phyloP scores from a whole-genome alignment of 805 yeast genomes.

The Suhomyces pyralidae region DNA sequence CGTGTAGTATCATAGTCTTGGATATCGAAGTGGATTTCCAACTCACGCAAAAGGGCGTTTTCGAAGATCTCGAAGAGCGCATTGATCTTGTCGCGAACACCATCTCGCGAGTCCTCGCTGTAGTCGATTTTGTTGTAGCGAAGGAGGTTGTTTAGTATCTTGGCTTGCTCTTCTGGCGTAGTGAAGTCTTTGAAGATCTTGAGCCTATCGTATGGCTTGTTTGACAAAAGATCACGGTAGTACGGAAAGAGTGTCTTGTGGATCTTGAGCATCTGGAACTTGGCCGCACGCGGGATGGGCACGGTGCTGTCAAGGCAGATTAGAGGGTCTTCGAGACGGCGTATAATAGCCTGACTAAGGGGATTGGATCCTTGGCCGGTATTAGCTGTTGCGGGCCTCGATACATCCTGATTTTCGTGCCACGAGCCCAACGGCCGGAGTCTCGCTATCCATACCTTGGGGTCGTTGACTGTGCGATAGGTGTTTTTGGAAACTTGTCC shows the following conservation, averaged over 20 bases:
- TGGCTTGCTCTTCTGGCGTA: constrained; percentile 53
- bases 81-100: constrained; percentile 43
- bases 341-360: background rate
- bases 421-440: constrained; percentile 37
- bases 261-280: constrained; percentile 37
- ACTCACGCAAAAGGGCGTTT: constrained; percentile 64
- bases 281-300: constrained; percentile 30
- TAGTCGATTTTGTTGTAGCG: constrained; percentile 36
- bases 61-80: constrained; percentile 66
- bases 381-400: constrained; percentile 7
- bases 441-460: constrained; percentile 38
- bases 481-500: constrained; percentile 38
- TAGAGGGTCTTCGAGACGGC: constrained; percentile 25
- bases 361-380: background rate
- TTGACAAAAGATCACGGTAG: constrained; percentile 44
- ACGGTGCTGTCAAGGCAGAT: constrained; percentile 30
- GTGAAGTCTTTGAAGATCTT: constrained; percentile 45
- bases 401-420: constrained; percentile 15
- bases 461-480: constrained; percentile 35
- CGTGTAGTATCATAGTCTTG: constrained; percentile 42
- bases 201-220: constrained; percentile 41
- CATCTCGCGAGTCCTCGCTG: constrained; percentile 24
- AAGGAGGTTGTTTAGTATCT: constrained; percentile 39
- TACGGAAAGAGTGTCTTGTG: constrained; percentile 39
- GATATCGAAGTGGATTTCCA: constrained; percentile 54